Evolutionary conservation across 306 rosid species (phyloP), one percentile per base, ranked within the genome.

Genomic region (Rubus parviflorus): DNA sequence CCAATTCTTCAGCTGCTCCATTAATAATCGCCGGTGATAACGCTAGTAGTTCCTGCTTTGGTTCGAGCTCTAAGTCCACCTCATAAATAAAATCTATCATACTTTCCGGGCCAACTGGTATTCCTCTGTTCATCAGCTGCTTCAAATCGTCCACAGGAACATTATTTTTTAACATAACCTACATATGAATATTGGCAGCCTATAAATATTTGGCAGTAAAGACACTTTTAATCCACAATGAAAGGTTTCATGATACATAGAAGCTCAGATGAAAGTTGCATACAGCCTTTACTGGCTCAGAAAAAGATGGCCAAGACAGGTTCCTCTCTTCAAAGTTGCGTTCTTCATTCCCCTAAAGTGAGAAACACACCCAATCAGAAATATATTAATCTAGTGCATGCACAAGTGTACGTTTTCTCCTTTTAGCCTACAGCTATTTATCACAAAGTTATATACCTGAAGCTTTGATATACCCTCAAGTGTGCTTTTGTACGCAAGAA

Each of bases 121-220:
- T 87, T 46, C 98, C 98, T 84, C 97, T 89, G 13, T 96, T 94
- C 69, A 90, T 51, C 56, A 51, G 85, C 61, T 83, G 90, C 81
- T 91, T 94, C 30, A 94, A 77, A 89, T 92, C 90, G 85, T 94
- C 96, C 87, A 91, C 96, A 0, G 98, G 93, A 81, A 94, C 93
- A 77, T 89, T 96, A 13, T 86, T 87, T 86, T 96, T 84, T 84
- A 94, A 86, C 97, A 94, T 94, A 13, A 16, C 56, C 56, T 51
- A 16, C 16, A 51, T 3, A 51, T 51, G n/a, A 51, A 51, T 25
- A 25, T 15, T 51, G 54, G n/a, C 54, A 51, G n/a, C 7, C 14
- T 15, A 51, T 51, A 51, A 51, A 16, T 51, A 51, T 51, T 49
- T 51, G 56, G 56, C n/a, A 46, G 13, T 46, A 2, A 11, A 46